Evolutionary conservation across 495 filamentous ascomycete genomes (phyloP).

Genomic region (Venustampulla echinocandica): DNA sequence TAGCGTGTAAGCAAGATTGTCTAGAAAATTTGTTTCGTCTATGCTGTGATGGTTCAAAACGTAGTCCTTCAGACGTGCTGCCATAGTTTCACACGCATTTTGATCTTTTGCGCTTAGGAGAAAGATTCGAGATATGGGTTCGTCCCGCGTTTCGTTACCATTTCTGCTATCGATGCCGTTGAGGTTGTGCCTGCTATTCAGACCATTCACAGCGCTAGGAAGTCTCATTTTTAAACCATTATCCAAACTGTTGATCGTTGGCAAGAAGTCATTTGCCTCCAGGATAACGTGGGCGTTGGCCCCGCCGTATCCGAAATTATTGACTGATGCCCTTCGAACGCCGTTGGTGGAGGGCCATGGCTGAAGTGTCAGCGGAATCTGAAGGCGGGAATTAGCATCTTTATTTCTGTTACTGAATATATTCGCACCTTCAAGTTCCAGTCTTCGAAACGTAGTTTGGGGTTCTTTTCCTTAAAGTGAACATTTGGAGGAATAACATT

Average conservation of each 20-base stretch:
- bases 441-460: too few relatives aligned
- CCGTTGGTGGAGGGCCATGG: too few relatives aligned
- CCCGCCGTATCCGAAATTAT: conserved; percentile 47
- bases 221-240: background rate
- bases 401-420: too few relatives aligned
- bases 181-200: background rate
- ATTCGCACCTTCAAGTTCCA: too few relatives aligned
- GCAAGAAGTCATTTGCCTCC: conserved; percentile 25
- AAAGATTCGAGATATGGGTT: conserved; percentile 1
- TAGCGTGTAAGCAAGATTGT: conserved; percentile 35
- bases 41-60: conserved; percentile 1
- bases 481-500: too few relatives aligned
- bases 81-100: conserved; percentile 24
- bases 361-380: too few relatives aligned
- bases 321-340: background rate
- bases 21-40: conserved; percentile 14
- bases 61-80: conserved; percentile 30
- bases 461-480: too few relatives aligned
- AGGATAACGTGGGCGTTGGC: conserved; percentile 47
- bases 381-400: too few relatives aligned
- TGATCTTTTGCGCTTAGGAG: background rate
- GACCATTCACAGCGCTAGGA: background rate
- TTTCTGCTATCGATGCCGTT: conserved; percentile 19
- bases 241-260: background rate
- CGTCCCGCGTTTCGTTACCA: background rate